Percentiles rank a stretch among this genome's conserved stretches.
These are phyloP conservation scores for Stevia rebaudiana DNA, from an alignment of 140 eudicot genomes.

Conservation along the genomic window DNA sequence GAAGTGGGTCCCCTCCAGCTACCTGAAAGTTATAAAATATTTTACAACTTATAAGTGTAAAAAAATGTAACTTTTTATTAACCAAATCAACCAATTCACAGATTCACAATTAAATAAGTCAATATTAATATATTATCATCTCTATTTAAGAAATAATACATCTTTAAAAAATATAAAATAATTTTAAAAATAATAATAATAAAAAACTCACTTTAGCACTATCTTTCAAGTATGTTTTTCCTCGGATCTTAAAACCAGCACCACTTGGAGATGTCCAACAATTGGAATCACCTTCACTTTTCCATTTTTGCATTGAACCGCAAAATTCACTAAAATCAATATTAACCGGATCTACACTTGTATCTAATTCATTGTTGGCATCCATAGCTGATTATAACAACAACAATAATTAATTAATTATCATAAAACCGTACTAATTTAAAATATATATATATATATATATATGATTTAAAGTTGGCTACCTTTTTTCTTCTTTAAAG, in stretches of 20 bases:
- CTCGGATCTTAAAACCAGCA: constrained; percentile 83
- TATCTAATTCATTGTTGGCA: constrained; percentile 42
- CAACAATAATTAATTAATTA: neutral
- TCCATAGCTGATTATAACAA: constrained; percentile 35
- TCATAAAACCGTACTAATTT: neutral
- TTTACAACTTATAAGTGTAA: neutral
- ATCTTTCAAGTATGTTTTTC: constrained; percentile 83
- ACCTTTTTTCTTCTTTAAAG: constrained; percentile 56
- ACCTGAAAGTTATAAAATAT: constrained; percentile 42
- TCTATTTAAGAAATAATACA: neutral
- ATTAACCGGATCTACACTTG: constrained; percentile 40
- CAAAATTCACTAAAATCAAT: constrained; percentile 49
- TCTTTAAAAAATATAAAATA: neutral
- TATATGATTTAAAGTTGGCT: neutral
- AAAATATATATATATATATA: neutral
- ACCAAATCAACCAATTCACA: neutral
- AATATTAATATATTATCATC: neutral
- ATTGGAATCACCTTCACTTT: constrained; percentile 56
- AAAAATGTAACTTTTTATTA: neutral
- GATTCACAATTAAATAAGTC: neutral
- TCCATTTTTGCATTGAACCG: constrained; percentile 74
- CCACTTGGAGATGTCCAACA: constrained; percentile 96
- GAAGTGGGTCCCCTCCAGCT: constrained; percentile 86
- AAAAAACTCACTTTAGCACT: constrained; percentile 48
- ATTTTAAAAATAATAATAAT: neutral